phyloP scores from a whole-genome alignment of 148 eudicot genomes.

The Dysphania ambrosioides region DNA sequence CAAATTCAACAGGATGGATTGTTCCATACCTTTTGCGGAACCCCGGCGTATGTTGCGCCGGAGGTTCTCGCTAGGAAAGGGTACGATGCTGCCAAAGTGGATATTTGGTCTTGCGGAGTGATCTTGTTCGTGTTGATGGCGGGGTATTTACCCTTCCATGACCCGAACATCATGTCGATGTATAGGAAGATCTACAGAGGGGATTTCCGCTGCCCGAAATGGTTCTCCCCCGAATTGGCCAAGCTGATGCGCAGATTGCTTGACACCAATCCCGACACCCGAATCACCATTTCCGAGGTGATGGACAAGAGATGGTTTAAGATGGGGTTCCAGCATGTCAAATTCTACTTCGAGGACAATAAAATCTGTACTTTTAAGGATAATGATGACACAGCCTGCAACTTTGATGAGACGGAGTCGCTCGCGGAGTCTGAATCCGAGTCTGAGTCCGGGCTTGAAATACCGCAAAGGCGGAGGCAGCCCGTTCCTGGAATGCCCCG shows the following conservation, averaged over 20 bases:
- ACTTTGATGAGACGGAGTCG: conserved; percentile 25
- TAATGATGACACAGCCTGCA: neutral
- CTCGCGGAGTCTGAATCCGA: conserved; percentile 46
- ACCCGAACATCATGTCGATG: conserved; percentile 51
- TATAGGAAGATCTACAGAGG: conserved; percentile 57
- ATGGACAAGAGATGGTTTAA: conserved; percentile 64
- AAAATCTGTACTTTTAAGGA: conserved; percentile 42
- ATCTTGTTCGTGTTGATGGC: conserved; percentile 58
- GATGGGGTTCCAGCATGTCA: conserved; percentile 55
- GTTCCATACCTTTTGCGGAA: conserved; percentile 61
- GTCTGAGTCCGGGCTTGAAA: conserved; percentile 38
- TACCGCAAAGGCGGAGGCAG: conserved; percentile 15
- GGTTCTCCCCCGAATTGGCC: conserved; percentile 58
- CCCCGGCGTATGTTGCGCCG: conserved; percentile 65
- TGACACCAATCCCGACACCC: conserved; percentile 46
- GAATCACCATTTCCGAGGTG: conserved; percentile 56
- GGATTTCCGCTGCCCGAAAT: conserved; percentile 49
- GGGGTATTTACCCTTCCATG: conserved; percentile 57
- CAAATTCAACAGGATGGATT: conserved; percentile 52
- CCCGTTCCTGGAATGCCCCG: conserved; percentile 47
- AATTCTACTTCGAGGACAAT: conserved; percentile 70
- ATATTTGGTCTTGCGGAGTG: conserved; percentile 60
- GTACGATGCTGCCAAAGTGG: conserved; percentile 52
- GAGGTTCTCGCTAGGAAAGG: conserved; percentile 54
- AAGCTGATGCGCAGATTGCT: conserved; percentile 36